Evolutionary conservation across 805 yeast species (phyloP), one percentile per base, ranked within the genome.

Genomic region (Candida golubevii): DNA sequence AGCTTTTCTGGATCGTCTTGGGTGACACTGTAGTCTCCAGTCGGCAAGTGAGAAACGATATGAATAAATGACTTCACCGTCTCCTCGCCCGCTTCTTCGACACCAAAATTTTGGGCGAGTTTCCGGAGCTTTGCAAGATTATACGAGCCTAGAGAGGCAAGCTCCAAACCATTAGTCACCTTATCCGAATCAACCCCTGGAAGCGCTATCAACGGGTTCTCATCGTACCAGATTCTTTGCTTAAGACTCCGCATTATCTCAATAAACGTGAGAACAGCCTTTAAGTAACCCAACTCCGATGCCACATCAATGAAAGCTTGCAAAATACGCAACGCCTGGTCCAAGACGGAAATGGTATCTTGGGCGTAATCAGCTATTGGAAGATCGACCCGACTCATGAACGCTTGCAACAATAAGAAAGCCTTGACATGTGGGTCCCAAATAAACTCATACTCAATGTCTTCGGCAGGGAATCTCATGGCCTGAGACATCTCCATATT

Each of bases 331-430:
- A 93, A 71, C 7, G 95, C 81, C 67, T 93, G 99, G 59, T 95
- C 99, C 45, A 93, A 69, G 8, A 93, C 96, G 0, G 97, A 83
- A 11, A 89, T 80, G 0, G 96, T 89, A 63, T 93, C 99, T 60
- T 91, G 98, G 8, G 85, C 74, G 60, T 93, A 93, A 71, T 93
- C 99, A 0, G 96, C 95, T 57, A 93, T 87, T 1, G 98, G 99
- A 38, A 93, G 69, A 47, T 87, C 93, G 6, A 80, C 69, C 38
- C 89, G 67, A 32, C 78, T 68, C 76, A 86, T 78, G 54, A 74
- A 83, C 0, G 91, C 90, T 59, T 86, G 93, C 8, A 85, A 59
- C 52, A 86, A 71, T 48, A 86, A 66, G 54, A 75, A 86, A 2
- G 88, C 80, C 60, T 86, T 86, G 51, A 86, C 86, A 60, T 86